Conservation (phyloP, 2,329 filamentous ascomycete genomes). For the Penicillium paneum region DNA sequence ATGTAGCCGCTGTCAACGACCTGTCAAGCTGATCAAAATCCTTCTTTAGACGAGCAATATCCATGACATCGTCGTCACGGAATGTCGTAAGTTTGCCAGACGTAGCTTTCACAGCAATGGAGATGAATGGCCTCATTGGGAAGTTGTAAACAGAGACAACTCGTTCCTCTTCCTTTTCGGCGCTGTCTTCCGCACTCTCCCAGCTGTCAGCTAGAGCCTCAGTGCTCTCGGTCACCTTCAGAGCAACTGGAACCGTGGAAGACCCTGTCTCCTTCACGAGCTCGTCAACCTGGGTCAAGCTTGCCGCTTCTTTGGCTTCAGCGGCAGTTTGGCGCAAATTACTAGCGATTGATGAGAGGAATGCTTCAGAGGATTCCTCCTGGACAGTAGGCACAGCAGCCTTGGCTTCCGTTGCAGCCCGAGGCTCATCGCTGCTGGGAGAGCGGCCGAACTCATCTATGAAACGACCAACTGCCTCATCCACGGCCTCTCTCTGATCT, state of each 20-base stretch:
- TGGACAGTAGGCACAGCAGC: constrained; percentile 27
- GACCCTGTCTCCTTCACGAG: constrained; percentile 53
- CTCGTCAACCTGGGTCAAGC: constrained; percentile 53
- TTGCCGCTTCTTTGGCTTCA: constrained; percentile 48
- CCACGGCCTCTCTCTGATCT: constrained; percentile 62
- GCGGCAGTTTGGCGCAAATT: constrained; percentile 41
- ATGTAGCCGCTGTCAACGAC: constrained; percentile 82
- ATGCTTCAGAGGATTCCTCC: constrained; percentile 37
- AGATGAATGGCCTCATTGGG: constrained; percentile 93
- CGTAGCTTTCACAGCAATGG: constrained; percentile 64
- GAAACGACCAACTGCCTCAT: constrained; percentile 65
- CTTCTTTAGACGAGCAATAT: constrained; percentile 93
- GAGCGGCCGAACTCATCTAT: constrained; percentile 58
- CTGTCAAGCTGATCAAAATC: constrained; percentile 97
- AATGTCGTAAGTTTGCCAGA: constrained; percentile 56
- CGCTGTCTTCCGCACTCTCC: constrained; percentile 74
- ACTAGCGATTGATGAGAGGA: constrained; percentile 32
- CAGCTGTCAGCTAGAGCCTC: constrained; percentile 74
- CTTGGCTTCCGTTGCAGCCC: constrained; percentile 54
- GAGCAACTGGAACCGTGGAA: constrained; percentile 49
- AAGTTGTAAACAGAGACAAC: constrained; percentile 87
- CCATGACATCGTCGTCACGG: constrained; percentile 77
- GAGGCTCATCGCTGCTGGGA: constrained; percentile 38
- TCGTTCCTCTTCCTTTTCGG: constrained; percentile 63
- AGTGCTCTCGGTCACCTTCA: constrained; percentile 57